Evolutionary conservation across 2,329 filamentous ascomycete species (phyloP).

Genomic region (Sporothrix humicola): DNA sequence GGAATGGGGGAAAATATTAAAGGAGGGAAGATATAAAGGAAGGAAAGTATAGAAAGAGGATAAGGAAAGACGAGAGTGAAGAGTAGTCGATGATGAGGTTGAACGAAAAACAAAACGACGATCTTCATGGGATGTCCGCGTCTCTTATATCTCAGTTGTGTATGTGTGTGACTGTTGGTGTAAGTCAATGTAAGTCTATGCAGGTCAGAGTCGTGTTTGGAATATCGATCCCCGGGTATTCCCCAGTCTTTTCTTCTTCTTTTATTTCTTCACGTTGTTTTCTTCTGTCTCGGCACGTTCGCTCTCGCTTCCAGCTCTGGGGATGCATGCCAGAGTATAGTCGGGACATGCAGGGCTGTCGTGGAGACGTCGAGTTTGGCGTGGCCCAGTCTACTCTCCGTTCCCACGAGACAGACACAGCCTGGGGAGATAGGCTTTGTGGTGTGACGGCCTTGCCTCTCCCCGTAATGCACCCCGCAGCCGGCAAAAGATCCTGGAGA

Average conservation of each 20-base stretch:
- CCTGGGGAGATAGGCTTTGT: background rate
- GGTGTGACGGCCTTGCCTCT: background rate
- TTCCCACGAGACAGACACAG: background rate
- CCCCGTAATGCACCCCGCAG: background rate
- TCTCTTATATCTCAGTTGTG: background rate
- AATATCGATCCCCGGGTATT: constrained; percentile 4
- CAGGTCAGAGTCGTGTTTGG: background rate
- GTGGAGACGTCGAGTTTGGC: background rate
- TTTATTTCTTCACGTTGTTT: background rate
- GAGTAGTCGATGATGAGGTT: background rate
- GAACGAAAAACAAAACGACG: too few species aligned
- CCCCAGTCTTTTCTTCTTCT: background rate
- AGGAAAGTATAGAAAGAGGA: background rate
- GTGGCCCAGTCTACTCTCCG: background rate
- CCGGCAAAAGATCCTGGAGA: background rate
- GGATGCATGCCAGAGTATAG: constrained; percentile 1
- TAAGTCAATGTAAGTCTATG: too few species aligned
- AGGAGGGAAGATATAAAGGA: background rate
- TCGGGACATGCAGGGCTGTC: background rate
- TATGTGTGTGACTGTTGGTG: background rate
- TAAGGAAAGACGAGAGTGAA: background rate
- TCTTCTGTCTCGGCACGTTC: background rate
- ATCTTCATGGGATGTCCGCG: background rate
- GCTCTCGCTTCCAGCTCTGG: background rate
- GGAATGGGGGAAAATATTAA: background rate